Evolutionary conservation across 805 yeast species (phyloP).

Genomic region (Ogataea pini): DNA sequence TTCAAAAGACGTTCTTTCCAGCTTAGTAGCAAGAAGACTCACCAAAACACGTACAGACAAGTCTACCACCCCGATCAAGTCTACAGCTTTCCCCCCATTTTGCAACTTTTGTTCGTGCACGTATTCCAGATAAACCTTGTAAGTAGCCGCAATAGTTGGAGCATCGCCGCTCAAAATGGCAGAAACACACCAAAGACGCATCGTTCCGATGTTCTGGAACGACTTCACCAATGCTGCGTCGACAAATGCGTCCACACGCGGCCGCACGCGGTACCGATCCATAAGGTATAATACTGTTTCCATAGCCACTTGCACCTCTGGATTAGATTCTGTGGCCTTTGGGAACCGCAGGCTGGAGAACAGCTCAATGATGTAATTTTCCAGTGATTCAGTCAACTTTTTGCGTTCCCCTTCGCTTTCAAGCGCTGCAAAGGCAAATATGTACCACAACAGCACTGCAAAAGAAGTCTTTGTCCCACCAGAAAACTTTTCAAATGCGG

Average conservation of each 20-base stretch:
- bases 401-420: neutral
- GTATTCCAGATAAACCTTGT: constrained; percentile 45
- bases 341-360: constrained; percentile 43
- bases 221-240: constrained; percentile 42
- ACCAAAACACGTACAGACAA: constrained; percentile 22
- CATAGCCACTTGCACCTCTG: constrained; percentile 36
- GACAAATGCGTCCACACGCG: constrained; percentile 30
- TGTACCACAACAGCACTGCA: constrained; percentile 16
- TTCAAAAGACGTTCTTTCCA: constrained; percentile 18
- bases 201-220: constrained; percentile 44
- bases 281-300: constrained; percentile 28
- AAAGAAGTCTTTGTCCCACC: constrained; percentile 4
- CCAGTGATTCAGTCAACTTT: constrained; percentile 10
- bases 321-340: constrained; percentile 39
- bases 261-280: constrained; percentile 11
- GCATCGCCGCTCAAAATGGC: constrained; percentile 26
- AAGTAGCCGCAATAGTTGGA: constrained; percentile 34
- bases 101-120: constrained; percentile 39
- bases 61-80: constrained; percentile 36
- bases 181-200: constrained; percentile 37
- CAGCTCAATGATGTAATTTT: constrained; percentile 11
- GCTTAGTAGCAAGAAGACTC: constrained; percentile 10
- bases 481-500: constrained; percentile 10
- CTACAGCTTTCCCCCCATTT: constrained; percentile 37
- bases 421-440: constrained; percentile 23